Evolutionary conservation across 768 basidiomycete species (phyloP), one percentile per base, ranked within the genome.

Genomic region (Podaxis sp.): DNA sequence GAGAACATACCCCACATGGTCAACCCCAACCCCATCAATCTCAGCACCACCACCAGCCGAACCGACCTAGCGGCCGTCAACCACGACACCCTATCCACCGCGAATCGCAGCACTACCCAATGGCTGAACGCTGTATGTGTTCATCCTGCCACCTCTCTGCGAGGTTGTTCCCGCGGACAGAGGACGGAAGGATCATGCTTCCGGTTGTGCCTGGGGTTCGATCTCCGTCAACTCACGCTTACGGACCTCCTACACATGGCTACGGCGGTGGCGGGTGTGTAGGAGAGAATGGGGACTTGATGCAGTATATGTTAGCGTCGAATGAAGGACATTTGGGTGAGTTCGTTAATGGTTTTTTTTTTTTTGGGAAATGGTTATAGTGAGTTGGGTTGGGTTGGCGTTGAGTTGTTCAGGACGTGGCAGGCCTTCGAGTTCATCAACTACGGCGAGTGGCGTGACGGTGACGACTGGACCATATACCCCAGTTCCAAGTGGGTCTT

Each of bases 91-190:
- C 55, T 5, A 18, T 32, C 25, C 55, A 57, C n/a, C 55, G 55
- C 14, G 55, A 57, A 23, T 57, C 55, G 3, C 55, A 57, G 40
- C 55, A 57, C 21, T 57, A 57, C 40, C 55, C 48, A 14, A 51
- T 50, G 47, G 48, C 38, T 11, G 57, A 59, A 51, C 50, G 57
- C 4, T 59, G 57, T 18, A 51, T 59, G 57, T 59, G 57, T 5
- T 59, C 57, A 7, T 59, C 57, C 7, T 59, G 57, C 14, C 57
- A 59, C 18, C 48, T 59, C 21, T 59, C 57, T 52, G 57, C 57
- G n/a, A 59, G 37, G n/a, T 42, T 59, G n/a, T 59, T 59, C 23
- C 57, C 57, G 25, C 48, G 57, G 21, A 59, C 50, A n/a, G 57
- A 50, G 13, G 50, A 51, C 50, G 57, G 57, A 16, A 37, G 57